Base-by-base conservation (phyloP, 352 stramenopile genomes). In the Hyaloperonospora brassicae region DNA sequence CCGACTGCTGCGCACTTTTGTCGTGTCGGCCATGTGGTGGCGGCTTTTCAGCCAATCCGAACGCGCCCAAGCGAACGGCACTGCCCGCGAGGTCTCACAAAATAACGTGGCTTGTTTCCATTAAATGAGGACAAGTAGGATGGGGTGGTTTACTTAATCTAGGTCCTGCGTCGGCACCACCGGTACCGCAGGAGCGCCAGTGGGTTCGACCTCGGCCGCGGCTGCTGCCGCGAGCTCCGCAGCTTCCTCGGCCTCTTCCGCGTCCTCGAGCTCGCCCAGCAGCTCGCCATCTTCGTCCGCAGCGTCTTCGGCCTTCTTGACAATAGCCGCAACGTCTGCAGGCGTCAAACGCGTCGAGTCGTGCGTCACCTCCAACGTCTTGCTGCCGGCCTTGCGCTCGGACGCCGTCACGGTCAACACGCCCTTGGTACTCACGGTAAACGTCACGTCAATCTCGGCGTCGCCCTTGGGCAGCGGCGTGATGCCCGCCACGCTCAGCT, bases 371-470 rank as follows among this genome's bases (percentile, higher is more conserved):
- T 86, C 76, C 5, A 94, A 66, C 47, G 67, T 74, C 79, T 94
- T 91, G 50, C 70, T 79, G 62, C 75, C 75, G 14, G 76, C 77
- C 47, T 73, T 79, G 42, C 73, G 68, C 64, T 92, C 79, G 36
- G 77, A 73, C 5, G 96, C 96, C 47, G 83, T 95, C 43, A 99
- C 93, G 54, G 95, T 95, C 36, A 99, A 79, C 64, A 97, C 93
- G 40, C 93, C 94, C 70, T 93, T 93, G 60, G 79, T 92, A 68
- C 83, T 96, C 43, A 97, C 86, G 5, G 87, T 78, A 69, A 97
- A 97, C 24, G 79, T 95, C 42, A 98, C 86, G 49, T 97, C 86
- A 52, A 98, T 87, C 64, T 97, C 87, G 12, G 84, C 82, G 51
- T 96, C 83, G 61, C 93, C 93, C 72, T 95, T 93, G 23, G 89